Conservation (phyloP, 2,329 filamentous ascomycete species). For the Calonectria fujianensis region DNA sequence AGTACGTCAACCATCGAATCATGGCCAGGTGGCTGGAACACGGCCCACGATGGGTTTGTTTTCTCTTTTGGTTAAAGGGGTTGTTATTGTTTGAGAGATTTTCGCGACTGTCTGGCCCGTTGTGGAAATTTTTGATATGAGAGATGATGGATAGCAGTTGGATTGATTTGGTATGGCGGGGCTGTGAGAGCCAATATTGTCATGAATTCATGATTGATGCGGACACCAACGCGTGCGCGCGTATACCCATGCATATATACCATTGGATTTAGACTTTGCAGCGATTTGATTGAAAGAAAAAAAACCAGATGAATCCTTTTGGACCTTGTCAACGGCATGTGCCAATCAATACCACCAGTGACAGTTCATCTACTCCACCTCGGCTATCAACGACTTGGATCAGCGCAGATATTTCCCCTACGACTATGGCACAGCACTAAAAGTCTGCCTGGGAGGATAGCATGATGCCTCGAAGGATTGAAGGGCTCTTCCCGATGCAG, state of each 20-base stretch:
- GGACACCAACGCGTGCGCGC: background rate
- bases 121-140: background rate
- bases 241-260: constrained; percentile 8
- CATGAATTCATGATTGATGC: constrained; percentile 16
- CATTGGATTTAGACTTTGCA: background rate
- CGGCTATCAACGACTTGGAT: background rate
- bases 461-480: constrained; percentile 15
- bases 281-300: background rate
- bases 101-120: background rate
- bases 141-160: background rate
- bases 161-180: background rate
- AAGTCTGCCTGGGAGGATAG: constrained; percentile 9
- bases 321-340: background rate
- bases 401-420: background rate
- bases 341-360: background rate
- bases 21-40: background rate
- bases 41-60: constrained; percentile 9
- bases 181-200: constrained; percentile 1
- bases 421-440: constrained; percentile 3
- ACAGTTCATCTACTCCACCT: background rate
- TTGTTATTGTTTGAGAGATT: background rate
- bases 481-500: constrained; percentile 14
- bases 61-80: background rate
- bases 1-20: constrained; percentile 23
- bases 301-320: background rate